Percentiles rank a stretch among this genome's conserved stretches.
phyloP scores from a whole-genome alignment of 2,329 filamentous ascomycete species.

The Aspergillus viridinutans region DNA sequence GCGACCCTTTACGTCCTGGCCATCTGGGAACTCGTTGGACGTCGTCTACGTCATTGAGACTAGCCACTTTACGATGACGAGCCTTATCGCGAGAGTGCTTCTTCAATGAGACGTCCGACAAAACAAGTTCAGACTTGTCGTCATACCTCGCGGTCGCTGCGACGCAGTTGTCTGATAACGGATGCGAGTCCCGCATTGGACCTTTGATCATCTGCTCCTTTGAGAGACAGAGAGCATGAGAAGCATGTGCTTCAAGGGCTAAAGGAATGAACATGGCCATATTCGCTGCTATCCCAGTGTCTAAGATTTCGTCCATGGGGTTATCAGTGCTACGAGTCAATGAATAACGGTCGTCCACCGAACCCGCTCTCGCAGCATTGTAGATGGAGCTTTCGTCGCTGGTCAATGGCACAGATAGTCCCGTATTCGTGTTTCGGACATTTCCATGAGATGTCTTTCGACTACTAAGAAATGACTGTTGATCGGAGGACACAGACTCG shows the following conservation, averaged over 20 bases:
- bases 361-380: conserved; percentile 32
- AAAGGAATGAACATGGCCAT: conserved; percentile 27
- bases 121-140: not conserved
- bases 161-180: conserved; percentile 1
- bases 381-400: conserved; percentile 38
- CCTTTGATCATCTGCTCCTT: conserved; percentile 4
- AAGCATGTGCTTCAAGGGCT: conserved; percentile 3
- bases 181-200: conserved; percentile 18
- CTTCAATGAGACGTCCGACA: not conserved
- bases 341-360: conserved; percentile 19
- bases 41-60: conserved; percentile 22
- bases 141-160: not conserved
- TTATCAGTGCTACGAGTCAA: conserved; percentile 5
- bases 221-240: not conserved
- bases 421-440: not conserved
- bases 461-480: not conserved
- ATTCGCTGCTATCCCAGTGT: conserved; percentile 23
- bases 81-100: not conserved
- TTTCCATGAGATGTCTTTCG: not conserved
- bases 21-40: conserved; percentile 18
- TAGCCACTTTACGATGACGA: conserved; percentile 19
- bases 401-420: conserved; percentile 24
- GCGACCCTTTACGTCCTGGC: conserved; percentile 21
- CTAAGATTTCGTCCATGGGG: conserved; percentile 13
- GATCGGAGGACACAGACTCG: not conserved